Conservation (phyloP, 202 grass and related monocot species). For the Miscanthus sacchariflorus region DNA sequence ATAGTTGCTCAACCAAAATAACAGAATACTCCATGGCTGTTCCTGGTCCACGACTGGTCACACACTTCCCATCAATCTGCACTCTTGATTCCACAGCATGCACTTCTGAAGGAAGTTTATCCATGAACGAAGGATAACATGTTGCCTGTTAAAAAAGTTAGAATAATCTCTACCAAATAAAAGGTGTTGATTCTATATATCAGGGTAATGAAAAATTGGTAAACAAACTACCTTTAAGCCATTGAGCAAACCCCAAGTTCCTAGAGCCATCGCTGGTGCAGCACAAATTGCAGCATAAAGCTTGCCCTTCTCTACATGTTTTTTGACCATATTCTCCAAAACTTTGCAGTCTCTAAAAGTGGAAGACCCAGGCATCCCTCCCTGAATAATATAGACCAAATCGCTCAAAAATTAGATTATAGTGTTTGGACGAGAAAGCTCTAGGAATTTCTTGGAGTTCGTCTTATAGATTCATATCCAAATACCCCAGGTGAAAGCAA, state of each 20-base stretch:
- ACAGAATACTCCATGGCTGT: conserved; percentile 84
- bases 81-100: conserved; percentile 84
- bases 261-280: conserved; percentile 73
- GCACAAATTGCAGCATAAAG: conserved; percentile 87
- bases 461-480: background rate
- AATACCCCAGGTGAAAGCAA: background rate
- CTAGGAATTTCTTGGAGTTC: background rate
- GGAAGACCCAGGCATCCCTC: conserved; percentile 68
- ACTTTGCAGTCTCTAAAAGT: conserved; percentile 69
- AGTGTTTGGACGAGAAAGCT: background rate
- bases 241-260: conserved; percentile 87
- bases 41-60: conserved; percentile 85
- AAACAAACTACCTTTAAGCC: conserved; percentile 64
- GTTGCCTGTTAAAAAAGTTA: conserved; percentile 65
- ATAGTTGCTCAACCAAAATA: conserved; percentile 80
- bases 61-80: conserved; percentile 76
- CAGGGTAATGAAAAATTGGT: background rate
- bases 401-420: background rate
- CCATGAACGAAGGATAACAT: conserved; percentile 87
- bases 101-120: conserved; percentile 77
- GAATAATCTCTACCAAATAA: conserved; percentile 3
- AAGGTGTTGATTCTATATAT: background rate
- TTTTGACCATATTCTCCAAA: conserved; percentile 77
- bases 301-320: conserved; percentile 73
- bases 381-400: conserved; percentile 35